Percentiles rank a stretch among this genome's conserved stretches.
phyloP scores from a whole-genome alignment of 139 green algal species.

The Micractinium conductrix region DNA sequence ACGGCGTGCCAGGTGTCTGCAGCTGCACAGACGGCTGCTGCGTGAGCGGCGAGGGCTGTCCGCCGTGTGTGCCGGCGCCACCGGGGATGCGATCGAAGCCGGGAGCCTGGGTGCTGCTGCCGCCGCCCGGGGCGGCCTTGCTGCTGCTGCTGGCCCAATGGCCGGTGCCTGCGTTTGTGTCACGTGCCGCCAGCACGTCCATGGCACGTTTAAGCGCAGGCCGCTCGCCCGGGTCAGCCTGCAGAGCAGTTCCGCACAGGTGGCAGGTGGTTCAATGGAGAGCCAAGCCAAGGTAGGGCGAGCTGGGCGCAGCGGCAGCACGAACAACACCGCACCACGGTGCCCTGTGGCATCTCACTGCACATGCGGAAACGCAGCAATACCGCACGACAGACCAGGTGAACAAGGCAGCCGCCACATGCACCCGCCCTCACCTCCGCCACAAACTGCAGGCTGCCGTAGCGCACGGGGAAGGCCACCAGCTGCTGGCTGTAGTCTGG shows the following conservation, averaged over 20 bases:
- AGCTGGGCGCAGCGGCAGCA: too few species aligned
- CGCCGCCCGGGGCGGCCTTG: not conserved
- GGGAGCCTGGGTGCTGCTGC: not conserved
- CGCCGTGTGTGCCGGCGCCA: not conserved
- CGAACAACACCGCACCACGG: too few species aligned
- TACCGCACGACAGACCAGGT: not conserved
- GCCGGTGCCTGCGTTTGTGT: not conserved
- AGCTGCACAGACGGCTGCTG: constrained; percentile 7
- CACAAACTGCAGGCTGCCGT: constrained; percentile 20
- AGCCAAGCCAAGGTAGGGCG: too few species aligned
- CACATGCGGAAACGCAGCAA: not conserved
- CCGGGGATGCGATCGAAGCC: not conserved
- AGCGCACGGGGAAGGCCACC: constrained; percentile 8
- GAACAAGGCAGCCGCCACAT: not conserved
- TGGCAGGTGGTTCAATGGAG: too few species aligned
- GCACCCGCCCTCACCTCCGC: not conserved
- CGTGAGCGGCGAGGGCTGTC: not conserved
- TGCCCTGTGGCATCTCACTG: too few species aligned
- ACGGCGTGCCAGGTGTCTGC: constrained; percentile 1
- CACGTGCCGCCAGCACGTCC: not conserved
- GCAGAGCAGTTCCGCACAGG: too few species aligned
- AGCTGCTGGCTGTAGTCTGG: not conserved
- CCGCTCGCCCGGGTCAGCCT: not conserved
- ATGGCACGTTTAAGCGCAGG: not conserved
- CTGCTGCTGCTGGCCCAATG: not conserved